Percentiles rank a stretch among this genome's conserved stretches.
Evolutionary conservation across 2,329 filamentous ascomycete species (phyloP).

Genomic region (Knufia fluminis): DNA sequence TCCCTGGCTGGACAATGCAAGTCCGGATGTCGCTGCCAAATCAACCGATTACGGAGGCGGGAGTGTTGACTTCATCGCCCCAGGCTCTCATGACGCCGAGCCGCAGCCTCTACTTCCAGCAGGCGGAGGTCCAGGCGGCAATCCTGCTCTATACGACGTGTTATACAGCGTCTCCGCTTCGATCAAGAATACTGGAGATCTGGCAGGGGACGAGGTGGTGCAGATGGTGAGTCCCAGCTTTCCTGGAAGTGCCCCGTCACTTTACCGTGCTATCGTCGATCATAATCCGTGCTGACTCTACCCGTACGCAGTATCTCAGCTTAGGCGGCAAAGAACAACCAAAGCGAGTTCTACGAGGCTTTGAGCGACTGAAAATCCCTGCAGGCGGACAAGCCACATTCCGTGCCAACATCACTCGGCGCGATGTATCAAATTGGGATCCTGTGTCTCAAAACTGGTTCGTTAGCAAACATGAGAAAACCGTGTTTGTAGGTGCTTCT

Average conservation of each 20-base stretch:
- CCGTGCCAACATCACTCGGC: not conserved
- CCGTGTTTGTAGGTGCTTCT: not conserved
- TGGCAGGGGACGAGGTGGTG: conserved; percentile 42
- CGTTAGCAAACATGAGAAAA: not conserved
- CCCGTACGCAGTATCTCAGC: no score
- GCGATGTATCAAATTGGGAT: not conserved
- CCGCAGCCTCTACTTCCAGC: not conserved
- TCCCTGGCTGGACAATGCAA: conserved; percentile 36
- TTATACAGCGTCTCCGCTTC: not conserved
- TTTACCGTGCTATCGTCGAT: no score
- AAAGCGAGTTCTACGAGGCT: conserved; percentile 63
- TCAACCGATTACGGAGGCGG: not conserved
- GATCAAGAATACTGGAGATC: not conserved
- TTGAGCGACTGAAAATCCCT: conserved; percentile 65
- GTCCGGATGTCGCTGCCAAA: not conserved
- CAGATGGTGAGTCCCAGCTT: no score
- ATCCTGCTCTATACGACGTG: not conserved
- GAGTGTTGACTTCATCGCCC: not conserved
- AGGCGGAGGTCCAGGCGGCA: not conserved
- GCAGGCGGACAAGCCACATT: conserved; percentile 41
- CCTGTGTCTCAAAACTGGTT: not conserved
- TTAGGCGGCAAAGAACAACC: conserved; percentile 67
- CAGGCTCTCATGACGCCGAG: not conserved
- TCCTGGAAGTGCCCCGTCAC: no score
- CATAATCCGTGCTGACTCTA: no score